phyloP scores from a whole-genome alignment of 257 asterid species.

The Dorcoceras hygrometricum region DNA sequence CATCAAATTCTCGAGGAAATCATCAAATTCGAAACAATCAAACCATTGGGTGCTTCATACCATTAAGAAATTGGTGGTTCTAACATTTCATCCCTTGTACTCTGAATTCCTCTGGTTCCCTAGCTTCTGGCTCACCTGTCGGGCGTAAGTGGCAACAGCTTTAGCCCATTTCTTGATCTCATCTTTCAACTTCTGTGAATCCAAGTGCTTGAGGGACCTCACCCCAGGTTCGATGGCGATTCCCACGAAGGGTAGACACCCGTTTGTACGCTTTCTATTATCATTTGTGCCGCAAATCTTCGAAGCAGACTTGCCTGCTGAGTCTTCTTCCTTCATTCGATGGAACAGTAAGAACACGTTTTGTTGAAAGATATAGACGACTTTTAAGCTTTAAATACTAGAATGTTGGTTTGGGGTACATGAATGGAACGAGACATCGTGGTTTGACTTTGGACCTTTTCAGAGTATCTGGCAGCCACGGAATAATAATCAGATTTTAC shows the following conservation, averaged over 20 bases:
- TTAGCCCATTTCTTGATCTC: constrained; percentile 88
- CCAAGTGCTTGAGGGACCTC: constrained; percentile 67
- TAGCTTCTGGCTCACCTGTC: constrained; percentile 58
- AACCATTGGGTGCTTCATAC: neutral
- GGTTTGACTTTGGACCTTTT: constrained; percentile 30
- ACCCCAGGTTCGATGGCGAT: constrained; percentile 60
- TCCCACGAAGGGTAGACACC: constrained; percentile 56
- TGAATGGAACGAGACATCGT: constrained; percentile 27
- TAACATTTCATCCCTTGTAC: neutral
- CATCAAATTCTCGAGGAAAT: too few relatives aligned
- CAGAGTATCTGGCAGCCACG: constrained; percentile 18
- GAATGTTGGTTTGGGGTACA: constrained; percentile 13
- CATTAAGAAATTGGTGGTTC: neutral
- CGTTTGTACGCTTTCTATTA: constrained; percentile 29
- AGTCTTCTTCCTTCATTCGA: constrained; percentile 33
- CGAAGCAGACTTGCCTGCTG: constrained; percentile 26
- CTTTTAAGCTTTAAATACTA: neutral
- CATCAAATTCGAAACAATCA: neutral
- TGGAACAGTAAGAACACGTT: neutral
- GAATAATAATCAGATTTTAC: constrained; percentile 14
- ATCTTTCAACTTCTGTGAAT: constrained; percentile 65
- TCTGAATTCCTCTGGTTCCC: constrained; percentile 38
- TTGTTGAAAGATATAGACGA: constrained; percentile 20
- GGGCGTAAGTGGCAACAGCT: constrained; percentile 59
- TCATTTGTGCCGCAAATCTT: neutral